Base-by-base conservation (phyloP, 2,329 filamentous ascomycete genomes). In the Colletotrichum karsti region DNA sequence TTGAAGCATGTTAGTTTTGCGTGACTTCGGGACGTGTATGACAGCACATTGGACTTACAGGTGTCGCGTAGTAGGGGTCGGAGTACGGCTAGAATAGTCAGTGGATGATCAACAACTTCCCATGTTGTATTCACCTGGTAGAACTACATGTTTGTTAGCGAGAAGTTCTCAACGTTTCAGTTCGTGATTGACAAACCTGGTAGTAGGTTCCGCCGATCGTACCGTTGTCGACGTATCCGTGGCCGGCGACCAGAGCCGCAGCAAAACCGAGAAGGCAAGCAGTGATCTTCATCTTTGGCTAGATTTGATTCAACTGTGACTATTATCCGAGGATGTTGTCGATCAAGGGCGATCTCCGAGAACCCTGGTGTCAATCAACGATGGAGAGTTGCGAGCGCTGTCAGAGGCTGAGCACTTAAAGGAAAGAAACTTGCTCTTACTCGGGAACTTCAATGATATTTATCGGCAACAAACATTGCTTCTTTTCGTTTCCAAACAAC, bases 211-310 rank as follows among this genome's bases (percentile, higher is more conserved):
- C 80, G 5, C 77, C 79, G 54, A 86, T 85, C 15, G 79, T 82
- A 60, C 80, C 83, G 48, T 78, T 80, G 63, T 82, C 79, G 57
- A 87, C 81, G 67, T 83, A 83, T 37, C 85, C 85, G 69, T 88
- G 85, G 51, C 80, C 84, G 28, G 82, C 79, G 57, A 81, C 83
- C 62, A 81, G 72, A 69, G 80, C 78, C 57, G 81, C 81, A 22
- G 80, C 81, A 18, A 74, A 64, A 57, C 75, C 72, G 6, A 67
- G 59, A 15, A 67, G 37, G 28, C 42, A 67, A 6, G 64, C 59
- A 53, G 15, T 15, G 22, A 63, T 64, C 59, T 64, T 62, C 64
- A 67, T 67, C 2, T 39, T 33, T 7, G 8, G 6, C 13, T 0
- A 37, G 18, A 9, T 13, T n/a, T 37, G n/a, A 12, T 33, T 8